Evolutionary conservation across 192 early-diverging fungal species (phyloP).

Genomic region (Haplosporangium gracile): DNA sequence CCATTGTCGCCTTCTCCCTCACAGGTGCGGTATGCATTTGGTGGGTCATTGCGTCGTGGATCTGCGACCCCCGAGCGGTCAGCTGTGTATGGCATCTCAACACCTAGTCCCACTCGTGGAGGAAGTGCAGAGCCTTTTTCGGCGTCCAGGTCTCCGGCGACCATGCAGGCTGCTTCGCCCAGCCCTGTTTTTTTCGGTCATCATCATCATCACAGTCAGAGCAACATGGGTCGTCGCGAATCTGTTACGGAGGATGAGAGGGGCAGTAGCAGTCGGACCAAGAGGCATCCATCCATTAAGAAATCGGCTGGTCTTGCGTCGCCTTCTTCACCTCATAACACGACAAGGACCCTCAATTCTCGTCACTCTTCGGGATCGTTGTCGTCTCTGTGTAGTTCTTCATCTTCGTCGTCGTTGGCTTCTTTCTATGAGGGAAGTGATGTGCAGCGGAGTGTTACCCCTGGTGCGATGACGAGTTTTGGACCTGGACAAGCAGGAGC

Average conservation of each 20-base stretch:
- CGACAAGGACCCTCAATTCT: background rate
- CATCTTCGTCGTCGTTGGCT: constrained; percentile 19
- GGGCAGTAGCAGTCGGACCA: background rate
- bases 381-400: constrained; percentile 13
- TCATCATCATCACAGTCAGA: background rate
- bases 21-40: background rate
- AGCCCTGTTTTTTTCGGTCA: constrained; percentile 30
- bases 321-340: background rate
- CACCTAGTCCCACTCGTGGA: constrained; percentile 2
- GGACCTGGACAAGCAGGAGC: background rate
- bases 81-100: background rate
- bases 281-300: background rate
- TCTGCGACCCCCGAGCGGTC: background rate
- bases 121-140: background rate
- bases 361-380: constrained; percentile 20
- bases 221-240: background rate
- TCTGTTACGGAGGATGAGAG: background rate
- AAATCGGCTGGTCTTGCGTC: background rate
- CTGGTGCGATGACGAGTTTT: constrained; percentile 14
- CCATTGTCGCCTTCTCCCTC: background rate
- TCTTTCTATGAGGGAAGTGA: background rate
- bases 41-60: background rate
- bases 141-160: constrained; percentile 5
- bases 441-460: background rate
- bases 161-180: constrained; percentile 43